These are phyloP conservation scores for Boechera stricta DNA, from an alignment of 345 rosid genomes.

Conservation along the genomic window DNA sequence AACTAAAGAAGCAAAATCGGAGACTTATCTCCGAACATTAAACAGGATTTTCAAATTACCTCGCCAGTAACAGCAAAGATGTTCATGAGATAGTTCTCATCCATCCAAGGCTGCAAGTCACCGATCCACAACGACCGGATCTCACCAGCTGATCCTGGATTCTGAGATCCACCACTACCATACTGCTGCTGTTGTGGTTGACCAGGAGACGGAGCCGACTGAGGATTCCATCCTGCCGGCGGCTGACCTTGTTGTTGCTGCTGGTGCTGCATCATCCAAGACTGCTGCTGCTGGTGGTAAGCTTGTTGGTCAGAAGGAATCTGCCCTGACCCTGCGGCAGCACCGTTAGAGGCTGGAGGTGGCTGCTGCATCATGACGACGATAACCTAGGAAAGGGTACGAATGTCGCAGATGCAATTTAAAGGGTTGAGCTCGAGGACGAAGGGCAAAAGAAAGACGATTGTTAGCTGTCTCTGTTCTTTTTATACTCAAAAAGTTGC, in stretches of 20 bases:
- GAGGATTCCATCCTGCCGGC: slow-evolving; percentile 79
- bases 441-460: slow-evolving; percentile 14
- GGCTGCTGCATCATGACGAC: slow-evolving; percentile 82
- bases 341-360: slow-evolving; percentile 55
- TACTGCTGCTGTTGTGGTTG: slow-evolving; percentile 55
- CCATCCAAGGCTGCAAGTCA: slow-evolving; percentile 93
- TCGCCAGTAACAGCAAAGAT: slow-evolving; percentile 66
- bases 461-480: neutral
- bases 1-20: neutral
- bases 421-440: slow-evolving; percentile 12
- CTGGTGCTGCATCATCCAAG: slow-evolving; percentile 72
- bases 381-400: slow-evolving; percentile 29
- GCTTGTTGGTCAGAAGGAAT: slow-evolving; percentile 50
- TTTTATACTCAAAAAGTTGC: slow-evolving; percentile 8
- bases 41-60: slow-evolving; percentile 49
- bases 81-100: slow-evolving; percentile 71
- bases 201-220: slow-evolving; percentile 67
- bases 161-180: slow-evolving; percentile 47
- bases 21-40: neutral
- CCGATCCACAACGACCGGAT: slow-evolving; percentile 93
- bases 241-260: slow-evolving; percentile 73
- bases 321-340: slow-evolving; percentile 45
- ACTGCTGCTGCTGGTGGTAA: slow-evolving; percentile 53
- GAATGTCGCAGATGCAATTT: slow-evolving; percentile 15
- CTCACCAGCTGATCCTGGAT: slow-evolving; percentile 50